Evolutionary conservation across 306 rosid genomes (phyloP), one percentile per base, ranked within the genome.

Genomic region (Glycine tomentella): DNA sequence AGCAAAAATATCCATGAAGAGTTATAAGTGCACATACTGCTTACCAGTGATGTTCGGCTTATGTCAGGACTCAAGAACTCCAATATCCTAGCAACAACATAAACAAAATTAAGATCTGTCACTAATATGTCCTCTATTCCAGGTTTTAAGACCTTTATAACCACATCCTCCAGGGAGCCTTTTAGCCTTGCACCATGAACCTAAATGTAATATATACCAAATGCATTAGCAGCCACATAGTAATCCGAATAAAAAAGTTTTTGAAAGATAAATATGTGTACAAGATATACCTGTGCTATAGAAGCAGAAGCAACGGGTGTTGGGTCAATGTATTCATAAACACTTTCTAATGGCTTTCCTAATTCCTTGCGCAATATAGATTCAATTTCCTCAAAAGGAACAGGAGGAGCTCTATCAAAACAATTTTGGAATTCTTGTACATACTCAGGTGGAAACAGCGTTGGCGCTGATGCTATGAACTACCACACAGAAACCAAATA

Each of bases 381-480:
- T 86, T 91, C 88, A 61, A 95, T 93, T 84, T 87, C 87, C 66
- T 72, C 96, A 82, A 86, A 95, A 68, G 98, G 94, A 87, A 95
- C 20, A 20, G 20, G 20, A 20, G 20, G 20, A 20, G 20, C 20
- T 20, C 20, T 20, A 20, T 20, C 20, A 20, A 20, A 20, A 20
- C 20, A 20, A 20, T 20, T 20, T 20, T 20, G 20, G 20, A 20
- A 20, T 20, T 20, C 20, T 20, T 20, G 20, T 1, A 20, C 20
- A 20, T 20, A 20, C 20, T 20, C 20, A 20, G 20, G 20, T 20
- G 20, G 20, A 20, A 20, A 20, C 77, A 95, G 80, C 20, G 98
- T 93, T 31, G 99, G 99, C 33, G 99, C 93, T 0, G 98, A 95
- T 72, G 99, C 98, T 76, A 95, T 85, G 83, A 95, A 95, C 99